Evolutionary conservation across 2,329 filamentous ascomycete genomes (phyloP).

Genomic region (Dryadomyces quercus-mongolicae): DNA sequence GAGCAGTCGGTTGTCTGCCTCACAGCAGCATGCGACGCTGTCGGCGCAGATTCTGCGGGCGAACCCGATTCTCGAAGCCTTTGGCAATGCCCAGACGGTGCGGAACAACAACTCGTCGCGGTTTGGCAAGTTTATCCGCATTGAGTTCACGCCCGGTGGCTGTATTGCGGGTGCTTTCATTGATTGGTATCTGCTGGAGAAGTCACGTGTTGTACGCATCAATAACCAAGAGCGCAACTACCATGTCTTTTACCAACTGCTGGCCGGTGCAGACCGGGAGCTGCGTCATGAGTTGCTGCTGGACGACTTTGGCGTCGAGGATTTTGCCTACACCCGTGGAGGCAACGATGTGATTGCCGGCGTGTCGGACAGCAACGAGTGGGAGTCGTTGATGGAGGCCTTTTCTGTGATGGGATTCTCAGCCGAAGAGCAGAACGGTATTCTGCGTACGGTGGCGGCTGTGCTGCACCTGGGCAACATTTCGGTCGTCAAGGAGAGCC

Average conservation of each 20-base stretch:
- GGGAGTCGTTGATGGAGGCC: conserved; percentile 80
- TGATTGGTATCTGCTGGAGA: conserved; percentile 96
- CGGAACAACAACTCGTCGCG: conserved; percentile 97
- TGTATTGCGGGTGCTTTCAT: conserved; percentile 94
- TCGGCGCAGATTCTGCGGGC: conserved; percentile 93
- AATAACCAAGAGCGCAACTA: conserved; percentile 88
- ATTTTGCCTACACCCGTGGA: conserved; percentile 84
- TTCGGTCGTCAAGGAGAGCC: conserved; percentile 76
- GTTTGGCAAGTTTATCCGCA: conserved; percentile 97
- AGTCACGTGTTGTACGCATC: conserved; percentile 88
- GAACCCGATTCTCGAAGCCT: conserved; percentile 94
- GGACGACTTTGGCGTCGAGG: conserved; percentile 60
- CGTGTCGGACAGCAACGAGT: conserved; percentile 83
- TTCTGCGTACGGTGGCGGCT: conserved; percentile 78
- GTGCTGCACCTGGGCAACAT: conserved; percentile 93
- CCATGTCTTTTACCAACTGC: conserved; percentile 91
- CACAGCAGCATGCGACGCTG: conserved; percentile 58
- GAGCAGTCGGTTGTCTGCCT: not conserved
- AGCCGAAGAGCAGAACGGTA: conserved; percentile 68
- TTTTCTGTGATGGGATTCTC: conserved; percentile 92
- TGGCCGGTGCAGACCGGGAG: conserved; percentile 65
- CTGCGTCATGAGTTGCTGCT: conserved; percentile 70
- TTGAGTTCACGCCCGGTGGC: conserved; percentile 79
- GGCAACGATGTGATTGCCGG: conserved; percentile 88
- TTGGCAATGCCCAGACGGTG: conserved; percentile 95